Evolutionary conservation across 164 flowering plant species (phyloP).

Genomic region (Sedum album): DNA sequence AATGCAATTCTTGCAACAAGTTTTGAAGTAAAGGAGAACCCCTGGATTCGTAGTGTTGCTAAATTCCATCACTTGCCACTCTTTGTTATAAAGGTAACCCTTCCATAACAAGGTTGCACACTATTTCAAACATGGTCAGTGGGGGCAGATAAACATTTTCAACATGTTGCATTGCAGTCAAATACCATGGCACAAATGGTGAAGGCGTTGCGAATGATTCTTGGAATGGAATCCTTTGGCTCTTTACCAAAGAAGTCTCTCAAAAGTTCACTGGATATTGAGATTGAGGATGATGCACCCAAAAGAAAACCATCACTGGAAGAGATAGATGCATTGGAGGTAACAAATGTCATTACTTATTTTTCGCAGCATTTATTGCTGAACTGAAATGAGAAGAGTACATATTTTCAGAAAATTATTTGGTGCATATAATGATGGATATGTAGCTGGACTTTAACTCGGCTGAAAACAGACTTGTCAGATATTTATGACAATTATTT

Average conservation of each 20-base stretch:
- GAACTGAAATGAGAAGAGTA: not conserved
- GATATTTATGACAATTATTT: not conserved
- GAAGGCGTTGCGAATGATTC: slow-evolving; percentile 91
- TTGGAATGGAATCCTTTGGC: slow-evolving; percentile 57
- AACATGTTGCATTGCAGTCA: slow-evolving; percentile 43
- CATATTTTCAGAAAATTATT: too few relatives aligned
- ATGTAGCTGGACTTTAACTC: not conserved
- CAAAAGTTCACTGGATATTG: slow-evolving; percentile 40
- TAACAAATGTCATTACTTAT: slow-evolving; percentile 13
- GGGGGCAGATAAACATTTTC: not conserved
- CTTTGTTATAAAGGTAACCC: slow-evolving; percentile 80
- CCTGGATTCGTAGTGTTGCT: slow-evolving; percentile 91
- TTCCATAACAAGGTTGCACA: not conserved
- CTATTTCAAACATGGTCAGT: not conserved
- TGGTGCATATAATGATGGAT: not conserved
- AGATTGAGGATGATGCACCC: slow-evolving; percentile 91
- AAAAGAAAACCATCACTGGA: slow-evolving; percentile 79
- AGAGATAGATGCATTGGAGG: slow-evolving; percentile 99
- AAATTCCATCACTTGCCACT: slow-evolving; percentile 78
- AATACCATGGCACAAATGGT: slow-evolving; percentile 96
- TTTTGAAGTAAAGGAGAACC: slow-evolving; percentile 72
- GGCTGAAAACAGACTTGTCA: not conserved
- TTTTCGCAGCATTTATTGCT: not conserved
- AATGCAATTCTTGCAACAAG: slow-evolving; percentile 70
- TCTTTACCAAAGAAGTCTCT: slow-evolving; percentile 20